Percentiles rank a stretch among this genome's conserved stretches.
These are phyloP conservation scores for Secale cereale DNA, from an alignment of 176 grass and related monocot genomes.

Conservation along the genomic window DNA sequence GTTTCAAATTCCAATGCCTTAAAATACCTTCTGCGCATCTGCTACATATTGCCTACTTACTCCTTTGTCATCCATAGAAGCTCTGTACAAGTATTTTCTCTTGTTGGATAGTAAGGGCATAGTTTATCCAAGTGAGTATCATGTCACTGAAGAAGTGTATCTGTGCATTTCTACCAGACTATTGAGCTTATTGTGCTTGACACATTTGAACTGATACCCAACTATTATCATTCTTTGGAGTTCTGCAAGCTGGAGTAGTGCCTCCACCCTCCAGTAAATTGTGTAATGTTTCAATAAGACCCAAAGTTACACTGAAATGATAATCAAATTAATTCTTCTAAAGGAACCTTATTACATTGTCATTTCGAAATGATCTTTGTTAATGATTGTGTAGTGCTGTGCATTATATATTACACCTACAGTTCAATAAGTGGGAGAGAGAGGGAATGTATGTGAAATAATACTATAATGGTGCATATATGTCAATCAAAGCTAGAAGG, in stretches of 20 bases:
- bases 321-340: not conserved
- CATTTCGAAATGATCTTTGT: not conserved
- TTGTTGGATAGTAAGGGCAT: not conserved
- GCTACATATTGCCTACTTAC: not conserved
- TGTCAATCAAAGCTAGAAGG: not conserved
- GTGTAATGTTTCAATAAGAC: not conserved
- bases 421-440: not conserved
- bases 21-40: not conserved
- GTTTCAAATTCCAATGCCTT: not conserved
- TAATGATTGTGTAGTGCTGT: not conserved
- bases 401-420: not conserved
- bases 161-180: not conserved
- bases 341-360: not conserved
- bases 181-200: not conserved
- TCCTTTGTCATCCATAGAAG: not conserved
- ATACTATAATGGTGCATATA: not conserved
- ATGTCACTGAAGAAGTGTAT: not conserved
- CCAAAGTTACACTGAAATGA: not conserved
- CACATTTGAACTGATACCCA: not conserved
- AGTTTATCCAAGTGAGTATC: not conserved
- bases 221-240: not conserved
- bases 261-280: not conserved
- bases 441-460: not conserved
- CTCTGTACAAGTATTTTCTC: not conserved
- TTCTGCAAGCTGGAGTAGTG: not conserved